Evolutionary conservation across 2,329 filamentous ascomycete genomes (phyloP).

Genomic region (Ophiosphaerella narmari): DNA sequence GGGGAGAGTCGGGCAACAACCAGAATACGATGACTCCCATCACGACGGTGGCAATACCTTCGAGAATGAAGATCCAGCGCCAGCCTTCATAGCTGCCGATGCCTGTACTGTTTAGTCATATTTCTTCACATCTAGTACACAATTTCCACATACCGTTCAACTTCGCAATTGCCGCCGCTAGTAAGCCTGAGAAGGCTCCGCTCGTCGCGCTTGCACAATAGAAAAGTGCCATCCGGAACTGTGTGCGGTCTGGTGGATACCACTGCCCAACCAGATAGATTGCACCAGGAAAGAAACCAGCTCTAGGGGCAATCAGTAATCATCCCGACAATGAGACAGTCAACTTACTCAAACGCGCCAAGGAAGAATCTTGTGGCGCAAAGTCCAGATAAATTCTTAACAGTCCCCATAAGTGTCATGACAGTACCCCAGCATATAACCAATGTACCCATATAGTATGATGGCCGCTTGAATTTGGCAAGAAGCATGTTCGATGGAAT

Average conservation of each 20-base stretch:
- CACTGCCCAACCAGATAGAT: slow-evolving; percentile 41
- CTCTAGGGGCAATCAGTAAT: background rate
- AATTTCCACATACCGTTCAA: slow-evolving; percentile 42
- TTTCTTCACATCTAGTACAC: slow-evolving; percentile 7
- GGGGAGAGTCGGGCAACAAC: slow-evolving; percentile 29
- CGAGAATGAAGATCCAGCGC: slow-evolving; percentile 52
- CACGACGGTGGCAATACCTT: slow-evolving; percentile 42
- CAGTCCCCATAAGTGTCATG: slow-evolving; percentile 33
- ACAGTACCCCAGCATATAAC: slow-evolving; percentile 28
- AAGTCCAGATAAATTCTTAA: slow-evolving; percentile 25
- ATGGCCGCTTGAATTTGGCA: slow-evolving; percentile 34
- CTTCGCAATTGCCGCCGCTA: slow-evolving; percentile 45
- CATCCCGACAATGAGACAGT: background rate
- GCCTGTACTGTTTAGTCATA: slow-evolving; percentile 36
- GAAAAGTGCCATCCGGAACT: slow-evolving; percentile 40
- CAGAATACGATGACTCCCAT: slow-evolving; percentile 33
- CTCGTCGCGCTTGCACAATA: slow-evolving; percentile 47
- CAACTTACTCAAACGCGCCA: slow-evolving; percentile 24
- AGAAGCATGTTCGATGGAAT: slow-evolving; percentile 52
- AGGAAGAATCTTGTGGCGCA: slow-evolving; percentile 23
- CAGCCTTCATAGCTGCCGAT: slow-evolving; percentile 32
- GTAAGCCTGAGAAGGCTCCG: slow-evolving; percentile 50
- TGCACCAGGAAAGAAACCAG: slow-evolving; percentile 41
- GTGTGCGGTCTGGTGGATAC: slow-evolving; percentile 44
- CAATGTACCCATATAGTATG: slow-evolving; percentile 36